A percentile compares a stretch with the other conserved stretches of the same genome.
Evolutionary conservation across 2,329 filamentous ascomycete species (phyloP).

Genomic region (Fusarium compactum): DNA sequence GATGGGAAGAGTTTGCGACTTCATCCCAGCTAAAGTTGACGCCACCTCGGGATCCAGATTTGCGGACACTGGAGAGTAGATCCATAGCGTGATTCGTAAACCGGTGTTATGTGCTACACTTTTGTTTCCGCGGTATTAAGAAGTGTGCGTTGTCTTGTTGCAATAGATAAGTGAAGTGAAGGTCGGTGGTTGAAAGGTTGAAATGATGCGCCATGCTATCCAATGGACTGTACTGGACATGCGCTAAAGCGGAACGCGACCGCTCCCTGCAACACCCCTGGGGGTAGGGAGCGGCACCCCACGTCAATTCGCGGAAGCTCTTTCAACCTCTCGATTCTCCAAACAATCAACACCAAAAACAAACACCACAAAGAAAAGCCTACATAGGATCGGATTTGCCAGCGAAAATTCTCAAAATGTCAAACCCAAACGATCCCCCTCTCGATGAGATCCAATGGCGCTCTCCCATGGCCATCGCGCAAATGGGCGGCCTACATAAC

Average conservation of each 20-base stretch:
- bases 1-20: slow-evolving; percentile 85
- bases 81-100: slow-evolving; percentile 72
- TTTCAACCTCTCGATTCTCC: slow-evolving; percentile 4
- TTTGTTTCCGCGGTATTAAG: not conserved
- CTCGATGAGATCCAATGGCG: slow-evolving; percentile 78
- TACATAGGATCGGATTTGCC: not conserved
- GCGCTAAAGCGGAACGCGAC: slow-evolving; percentile 28
- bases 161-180: not conserved
- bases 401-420: slow-evolving; percentile 51
- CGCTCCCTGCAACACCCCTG: slow-evolving; percentile 18
- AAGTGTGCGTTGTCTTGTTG: not conserved
- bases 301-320: slow-evolving; percentile 26
- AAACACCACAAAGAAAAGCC: not conserved
- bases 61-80: slow-evolving; percentile 90
- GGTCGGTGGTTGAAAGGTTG: slow-evolving; percentile 7
- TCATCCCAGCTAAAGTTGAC: slow-evolving; percentile 98
- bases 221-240: slow-evolving; percentile 9
- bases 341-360: slow-evolving; percentile 20
- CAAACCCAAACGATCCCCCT: slow-evolving; percentile 62
- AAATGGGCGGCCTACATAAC: slow-evolving; percentile 70
- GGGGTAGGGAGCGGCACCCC: slow-evolving; percentile 33
- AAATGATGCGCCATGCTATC: slow-evolving; percentile 22
- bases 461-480: slow-evolving; percentile 61
- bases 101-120: not conserved
- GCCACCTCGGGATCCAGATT: slow-evolving; percentile 90